phyloP scores from a whole-genome alignment of 139 green algal species.

The Chlorokybus atmophyticus region DNA sequence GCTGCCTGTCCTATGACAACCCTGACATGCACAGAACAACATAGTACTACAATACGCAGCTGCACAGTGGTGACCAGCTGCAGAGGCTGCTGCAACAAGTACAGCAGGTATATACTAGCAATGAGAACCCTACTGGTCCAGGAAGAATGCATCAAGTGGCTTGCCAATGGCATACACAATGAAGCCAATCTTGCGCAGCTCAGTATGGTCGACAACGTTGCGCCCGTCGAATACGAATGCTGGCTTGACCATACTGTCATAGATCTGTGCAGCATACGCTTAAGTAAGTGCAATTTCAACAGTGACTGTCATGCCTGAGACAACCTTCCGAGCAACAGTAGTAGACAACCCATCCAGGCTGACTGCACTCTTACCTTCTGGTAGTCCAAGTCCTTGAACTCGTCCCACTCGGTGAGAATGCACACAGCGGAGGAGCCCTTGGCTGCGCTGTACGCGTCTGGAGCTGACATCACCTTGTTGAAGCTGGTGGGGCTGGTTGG shows the following conservation, averaged over 20 bases:
- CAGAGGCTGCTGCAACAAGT: too few species aligned
- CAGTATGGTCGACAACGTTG: conserved; percentile 83
- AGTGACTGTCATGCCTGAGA: not conserved
- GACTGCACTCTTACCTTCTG: too few species aligned
- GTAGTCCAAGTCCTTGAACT: conserved; percentile 81
- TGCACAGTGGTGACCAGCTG: too few species aligned
- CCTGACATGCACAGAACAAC: not conserved
- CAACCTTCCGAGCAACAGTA: too few species aligned
- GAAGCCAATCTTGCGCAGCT: conserved; percentile 88
- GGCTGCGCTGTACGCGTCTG: conserved; percentile 36
- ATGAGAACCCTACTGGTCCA: too few species aligned
- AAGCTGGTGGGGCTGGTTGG: not conserved
- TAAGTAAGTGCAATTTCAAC: too few species aligned
- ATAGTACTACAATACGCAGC: conserved; percentile 3
- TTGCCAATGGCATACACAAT: conserved; percentile 96
- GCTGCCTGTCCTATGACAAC: too few species aligned
- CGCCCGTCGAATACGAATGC: conserved; percentile 98
- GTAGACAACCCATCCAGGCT: too few species aligned
- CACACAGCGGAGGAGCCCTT: conserved; percentile 69
- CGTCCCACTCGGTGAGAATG: conserved; percentile 97
- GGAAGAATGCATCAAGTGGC: conserved; percentile 93
- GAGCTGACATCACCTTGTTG: not conserved
- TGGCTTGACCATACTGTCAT: conserved; percentile 86
- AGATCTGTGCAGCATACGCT: too few species aligned
- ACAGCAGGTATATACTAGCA: too few species aligned